Percentiles rank a stretch among this genome's conserved stretches.
These are phyloP conservation scores for Perilla frutescens DNA, from an alignment of 257 asterid species.

Conservation along the genomic window DNA sequence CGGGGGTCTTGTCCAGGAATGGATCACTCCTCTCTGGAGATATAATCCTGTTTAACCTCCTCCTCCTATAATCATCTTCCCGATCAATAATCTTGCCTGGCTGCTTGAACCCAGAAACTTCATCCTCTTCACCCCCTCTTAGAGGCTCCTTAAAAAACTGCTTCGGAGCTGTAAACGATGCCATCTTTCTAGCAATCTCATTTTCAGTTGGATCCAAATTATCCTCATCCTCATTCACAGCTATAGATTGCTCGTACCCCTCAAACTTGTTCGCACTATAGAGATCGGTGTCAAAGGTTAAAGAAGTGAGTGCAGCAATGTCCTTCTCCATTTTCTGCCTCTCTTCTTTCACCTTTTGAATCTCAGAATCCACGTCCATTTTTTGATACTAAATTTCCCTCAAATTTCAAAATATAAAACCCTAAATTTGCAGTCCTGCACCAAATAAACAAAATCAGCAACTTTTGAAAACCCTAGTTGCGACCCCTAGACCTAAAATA, in stretches of 20 bases:
- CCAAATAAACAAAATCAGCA: conserved; percentile 15
- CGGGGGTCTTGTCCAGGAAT: conserved; percentile 85
- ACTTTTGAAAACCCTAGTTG: not conserved
- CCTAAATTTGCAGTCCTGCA: conserved; percentile 36
- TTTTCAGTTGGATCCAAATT: conserved; percentile 61
- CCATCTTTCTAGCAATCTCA: conserved; percentile 77
- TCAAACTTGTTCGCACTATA: conserved; percentile 68
- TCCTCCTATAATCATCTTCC: conserved; percentile 82
- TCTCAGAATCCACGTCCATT: conserved; percentile 71
- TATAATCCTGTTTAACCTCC: conserved; percentile 79
- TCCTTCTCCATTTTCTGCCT: conserved; percentile 90
- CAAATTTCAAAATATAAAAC: conserved; percentile 27
- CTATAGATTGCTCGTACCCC: conserved; percentile 81
- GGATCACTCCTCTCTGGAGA: conserved; percentile 92
- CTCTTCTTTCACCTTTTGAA: conserved; percentile 75
- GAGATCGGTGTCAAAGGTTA: conserved; percentile 78
- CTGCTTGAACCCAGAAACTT: conserved; percentile 63
- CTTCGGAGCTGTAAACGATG: conserved; percentile 80
- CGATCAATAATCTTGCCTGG: conserved; percentile 84
- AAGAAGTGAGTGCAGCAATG: conserved; percentile 70
- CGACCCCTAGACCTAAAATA: no score
- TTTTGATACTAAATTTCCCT: conserved; percentile 12
- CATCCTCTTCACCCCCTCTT: conserved; percentile 73
- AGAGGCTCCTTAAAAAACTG: conserved; percentile 77
- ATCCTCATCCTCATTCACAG: conserved; percentile 84